Evolutionary conservation across 352 stramenopile species (phyloP), one percentile per base, ranked within the genome.

Genomic region (Phytophthora uliginosa): DNA sequence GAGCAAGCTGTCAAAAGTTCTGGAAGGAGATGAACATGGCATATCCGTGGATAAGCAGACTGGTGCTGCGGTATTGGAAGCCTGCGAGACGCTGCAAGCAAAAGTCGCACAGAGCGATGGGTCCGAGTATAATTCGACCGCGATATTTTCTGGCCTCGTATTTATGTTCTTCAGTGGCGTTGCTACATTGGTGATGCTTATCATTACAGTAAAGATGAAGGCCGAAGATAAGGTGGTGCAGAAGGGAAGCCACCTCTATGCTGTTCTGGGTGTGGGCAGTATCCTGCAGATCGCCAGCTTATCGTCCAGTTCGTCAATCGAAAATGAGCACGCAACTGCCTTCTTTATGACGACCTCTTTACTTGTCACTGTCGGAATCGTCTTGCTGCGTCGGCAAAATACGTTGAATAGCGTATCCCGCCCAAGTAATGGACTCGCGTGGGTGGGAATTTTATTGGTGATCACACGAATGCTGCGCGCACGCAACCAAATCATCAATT

Each of bases 401-500:
- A 13, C 22, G 18, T 48, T 31, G 48, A 40, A 13, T n/a, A 45
- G 13, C 18, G 13, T 7, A n/a, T 18, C 38, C 24, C 54, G 48
- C 12, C 34, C 54, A 52, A 48, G 26, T 28, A 13, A 33, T 56
- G 13, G 22, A 13, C 31, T 83, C 9, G 24, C 63, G 9, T 48
- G 81, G n/a, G 15, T 91, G 9, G 53, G 62, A 18, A 20, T 78
- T 0, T 66, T 87, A 17, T 56, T 94, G 3, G 22, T 87, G 13
- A 53, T 82, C 22, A 87, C 84, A 36, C 84, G 91, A n/a, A 54
- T 89, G 4, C 67, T 97, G 17, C 89, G 91, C 15, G 66, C 77
- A 54, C 88, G 91, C 45, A 96, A 95, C 68, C 91, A 97, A 73
- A 73, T 97, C 33, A 97, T 97, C 59, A 97, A 97, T 65, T 97